phyloP scores from a whole-genome alignment of 495 filamentous ascomycete species.

The Emericellopsis terricola region DNA sequence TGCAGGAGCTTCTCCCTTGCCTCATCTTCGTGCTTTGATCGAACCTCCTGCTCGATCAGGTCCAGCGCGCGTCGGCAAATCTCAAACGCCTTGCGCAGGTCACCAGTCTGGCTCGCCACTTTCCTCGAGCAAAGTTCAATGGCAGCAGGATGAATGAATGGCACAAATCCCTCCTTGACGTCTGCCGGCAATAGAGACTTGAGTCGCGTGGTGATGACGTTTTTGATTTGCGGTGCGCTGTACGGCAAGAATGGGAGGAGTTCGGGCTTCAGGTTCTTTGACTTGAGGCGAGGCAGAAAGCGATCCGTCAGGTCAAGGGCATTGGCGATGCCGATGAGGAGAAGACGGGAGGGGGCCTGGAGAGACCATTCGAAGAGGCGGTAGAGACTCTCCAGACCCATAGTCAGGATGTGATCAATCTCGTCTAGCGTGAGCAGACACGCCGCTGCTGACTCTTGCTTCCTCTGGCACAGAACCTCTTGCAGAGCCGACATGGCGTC shows the following conservation, averaged over 20 bases:
- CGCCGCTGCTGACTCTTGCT: conserved; percentile 29
- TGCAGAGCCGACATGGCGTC: conserved; percentile 42
- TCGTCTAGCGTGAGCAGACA: conserved; percentile 84
- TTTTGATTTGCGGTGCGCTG: conserved; percentile 70
- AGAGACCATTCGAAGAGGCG: conserved; percentile 89
- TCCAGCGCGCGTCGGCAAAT: conserved; percentile 82
- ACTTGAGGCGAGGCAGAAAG: conserved; percentile 84
- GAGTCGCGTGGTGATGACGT: conserved; percentile 70
- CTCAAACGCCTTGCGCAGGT: conserved; percentile 90
- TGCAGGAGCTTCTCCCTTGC: conserved; percentile 30
- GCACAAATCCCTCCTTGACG: conserved; percentile 40
- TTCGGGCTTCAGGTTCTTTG: conserved; percentile 73
- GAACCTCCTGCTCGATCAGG: conserved; percentile 69
- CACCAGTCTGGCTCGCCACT: conserved; percentile 80
- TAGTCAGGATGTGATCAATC: conserved; percentile 77
- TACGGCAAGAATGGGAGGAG: conserved; percentile 90
- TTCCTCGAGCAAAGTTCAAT: conserved; percentile 89
- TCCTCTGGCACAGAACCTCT: conserved; percentile 43
- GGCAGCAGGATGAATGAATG: conserved; percentile 83
- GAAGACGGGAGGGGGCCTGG: conserved; percentile 52
- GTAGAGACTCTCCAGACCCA: conserved; percentile 76
- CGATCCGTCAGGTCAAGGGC: conserved; percentile 90
- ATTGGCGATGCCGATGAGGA: conserved; percentile 88
- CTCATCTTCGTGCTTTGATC: conserved; percentile 38
- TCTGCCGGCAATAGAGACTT: conserved; percentile 46